Conservation (phyloP, 2,329 filamentous ascomycete genomes). For the Rosellinia necatrix region DNA sequence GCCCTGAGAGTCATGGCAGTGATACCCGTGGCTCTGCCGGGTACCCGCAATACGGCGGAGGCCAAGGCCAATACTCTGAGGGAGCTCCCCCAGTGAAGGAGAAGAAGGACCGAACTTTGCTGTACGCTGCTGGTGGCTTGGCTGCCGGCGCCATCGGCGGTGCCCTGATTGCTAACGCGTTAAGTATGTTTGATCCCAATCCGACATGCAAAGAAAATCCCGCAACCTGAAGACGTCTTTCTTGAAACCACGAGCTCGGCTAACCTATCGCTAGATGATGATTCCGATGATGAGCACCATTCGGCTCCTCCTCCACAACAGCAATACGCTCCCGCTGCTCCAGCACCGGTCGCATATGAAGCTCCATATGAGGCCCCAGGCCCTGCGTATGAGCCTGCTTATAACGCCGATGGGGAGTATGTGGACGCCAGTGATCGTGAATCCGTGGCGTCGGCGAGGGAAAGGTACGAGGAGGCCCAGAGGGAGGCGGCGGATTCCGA, state of each 20-base stretch:
- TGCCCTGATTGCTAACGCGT: slow-evolving; percentile 59
- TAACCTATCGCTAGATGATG: slow-evolving; percentile 37
- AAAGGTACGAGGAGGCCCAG: slow-evolving; percentile 49
- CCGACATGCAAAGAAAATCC: not conserved
- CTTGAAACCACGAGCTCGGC: no score
- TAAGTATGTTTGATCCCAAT: slow-evolving; percentile 48
- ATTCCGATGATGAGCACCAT: slow-evolving; percentile 36
- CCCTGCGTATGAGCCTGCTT: slow-evolving; percentile 42
- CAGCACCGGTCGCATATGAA: slow-evolving; percentile 12
- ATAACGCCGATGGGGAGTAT: slow-evolving; percentile 48
- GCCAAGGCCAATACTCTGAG: slow-evolving; percentile 23
- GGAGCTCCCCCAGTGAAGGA: slow-evolving; percentile 39
- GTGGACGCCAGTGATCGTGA: slow-evolving; percentile 49
- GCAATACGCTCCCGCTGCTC: slow-evolving; percentile 16
- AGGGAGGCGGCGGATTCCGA: slow-evolving; percentile 46
- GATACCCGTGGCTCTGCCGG: slow-evolving; percentile 21
- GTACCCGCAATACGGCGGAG: slow-evolving; percentile 26
- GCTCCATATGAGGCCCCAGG: slow-evolving; percentile 38
- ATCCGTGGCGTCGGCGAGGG: slow-evolving; percentile 44
- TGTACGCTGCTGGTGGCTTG: slow-evolving; percentile 62
- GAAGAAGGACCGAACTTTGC: slow-evolving; percentile 54
- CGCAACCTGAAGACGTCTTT: no score
- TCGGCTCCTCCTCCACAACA: slow-evolving; percentile 14
- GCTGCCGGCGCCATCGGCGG: slow-evolving; percentile 61
- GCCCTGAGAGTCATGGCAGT: slow-evolving; percentile 24